A percentile compares a stretch with the other conserved stretches of the same genome.
These are phyloP conservation scores for Cicer chorassanicum DNA, from an alignment of 306 rosid species.

Conservation along the genomic window DNA sequence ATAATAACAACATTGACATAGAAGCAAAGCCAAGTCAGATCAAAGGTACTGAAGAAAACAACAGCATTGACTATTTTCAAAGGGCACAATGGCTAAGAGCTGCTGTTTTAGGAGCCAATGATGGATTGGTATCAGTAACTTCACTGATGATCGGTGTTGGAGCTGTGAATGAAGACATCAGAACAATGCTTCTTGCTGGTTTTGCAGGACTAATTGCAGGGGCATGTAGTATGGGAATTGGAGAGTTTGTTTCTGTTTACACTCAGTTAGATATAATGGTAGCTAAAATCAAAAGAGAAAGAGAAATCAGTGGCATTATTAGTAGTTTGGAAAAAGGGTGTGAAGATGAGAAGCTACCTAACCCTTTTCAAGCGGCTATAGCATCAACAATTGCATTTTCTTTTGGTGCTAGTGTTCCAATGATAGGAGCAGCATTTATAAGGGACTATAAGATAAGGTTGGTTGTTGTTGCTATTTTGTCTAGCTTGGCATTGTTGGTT, in stretches of 20 bases:
- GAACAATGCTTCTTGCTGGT: constrained; percentile 60
- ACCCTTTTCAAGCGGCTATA: constrained; percentile 58
- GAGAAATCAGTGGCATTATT: neutral
- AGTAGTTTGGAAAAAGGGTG: neutral
- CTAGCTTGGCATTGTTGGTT: constrained; percentile 54
- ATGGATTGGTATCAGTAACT: constrained; percentile 61
- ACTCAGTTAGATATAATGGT: constrained; percentile 61
- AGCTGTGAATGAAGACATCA: constrained; percentile 54
- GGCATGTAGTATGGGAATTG: constrained; percentile 71
- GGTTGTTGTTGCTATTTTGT: constrained; percentile 47
- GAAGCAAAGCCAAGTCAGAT: constrained; percentile 42
- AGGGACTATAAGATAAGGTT: constrained; percentile 55
- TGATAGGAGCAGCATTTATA: constrained; percentile 57
- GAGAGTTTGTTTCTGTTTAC: constrained; percentile 64
- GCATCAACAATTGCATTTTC: constrained; percentile 69
- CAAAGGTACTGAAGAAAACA: constrained; percentile 29
- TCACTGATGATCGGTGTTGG: constrained; percentile 71
- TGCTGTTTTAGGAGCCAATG: constrained; percentile 65
- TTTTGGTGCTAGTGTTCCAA: constrained; percentile 58
- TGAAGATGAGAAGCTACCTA: constrained; percentile 51
- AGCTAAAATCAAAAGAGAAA: constrained; percentile 54
- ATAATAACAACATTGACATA: constrained; percentile 33
- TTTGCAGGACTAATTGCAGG: constrained; percentile 66
- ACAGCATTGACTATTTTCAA: constrained; percentile 49
- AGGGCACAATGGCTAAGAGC: constrained; percentile 64